Evolutionary conservation across 345 rosid genomes (phyloP).

Genomic region (Acer yangbiense): DNA sequence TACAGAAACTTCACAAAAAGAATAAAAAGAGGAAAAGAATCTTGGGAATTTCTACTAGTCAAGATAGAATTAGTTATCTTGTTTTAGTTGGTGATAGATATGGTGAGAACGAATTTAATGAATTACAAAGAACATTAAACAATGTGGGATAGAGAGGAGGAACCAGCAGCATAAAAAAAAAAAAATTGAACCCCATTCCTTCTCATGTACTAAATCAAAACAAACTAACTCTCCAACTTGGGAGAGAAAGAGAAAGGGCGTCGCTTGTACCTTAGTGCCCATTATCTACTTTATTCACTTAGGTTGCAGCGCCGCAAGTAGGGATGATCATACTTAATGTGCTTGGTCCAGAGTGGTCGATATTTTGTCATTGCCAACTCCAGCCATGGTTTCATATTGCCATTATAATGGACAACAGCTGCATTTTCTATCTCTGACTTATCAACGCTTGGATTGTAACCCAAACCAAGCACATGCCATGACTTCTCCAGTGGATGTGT

Average conservation of each 20-base stretch:
- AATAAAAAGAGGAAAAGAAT: background rate
- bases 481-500: conserved; percentile 86
- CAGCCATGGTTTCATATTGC: conserved; percentile 99
- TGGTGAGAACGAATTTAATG: conserved; percentile 41
- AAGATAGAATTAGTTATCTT: conserved; percentile 27
- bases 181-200: conserved; percentile 27
- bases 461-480: conserved; percentile 98
- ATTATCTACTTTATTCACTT: conserved; percentile 44
- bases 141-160: conserved; percentile 34
- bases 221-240: conserved; percentile 16
- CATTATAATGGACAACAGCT: conserved; percentile 94
- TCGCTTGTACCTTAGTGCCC: conserved; percentile 23
- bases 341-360: conserved; percentile 85
- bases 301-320: conserved; percentile 80
- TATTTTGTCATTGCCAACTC: conserved; percentile 97
- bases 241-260: conserved; percentile 17
- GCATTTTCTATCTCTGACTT: conserved; percentile 82
- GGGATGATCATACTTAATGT: conserved; percentile 88
- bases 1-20: conserved; percentile 17
- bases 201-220: conserved; percentile 21
- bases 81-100: conserved; percentile 19
- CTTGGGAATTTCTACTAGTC: conserved; percentile 26
- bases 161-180: conserved; percentile 26
- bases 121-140: conserved; percentile 40
- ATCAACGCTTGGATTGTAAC: conserved; percentile 90